Conservation (phyloP, 148 eudicot genomes). For the Beta vulgaris region DNA sequence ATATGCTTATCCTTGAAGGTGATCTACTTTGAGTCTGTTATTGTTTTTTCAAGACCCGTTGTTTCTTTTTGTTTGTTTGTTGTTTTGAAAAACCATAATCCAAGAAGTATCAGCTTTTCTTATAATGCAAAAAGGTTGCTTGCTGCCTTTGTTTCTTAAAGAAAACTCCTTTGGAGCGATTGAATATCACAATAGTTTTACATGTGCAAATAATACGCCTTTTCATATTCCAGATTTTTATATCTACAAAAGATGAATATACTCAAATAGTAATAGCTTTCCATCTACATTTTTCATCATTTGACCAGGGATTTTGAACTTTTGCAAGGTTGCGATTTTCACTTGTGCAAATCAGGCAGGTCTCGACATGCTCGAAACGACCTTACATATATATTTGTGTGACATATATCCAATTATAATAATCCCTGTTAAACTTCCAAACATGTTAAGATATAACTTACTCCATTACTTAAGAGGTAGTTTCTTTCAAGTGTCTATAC, state of each 20-base stretch:
- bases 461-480: not conserved
- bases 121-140: no score
- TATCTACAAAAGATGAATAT: not conserved
- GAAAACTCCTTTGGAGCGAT: no score
- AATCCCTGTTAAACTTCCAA: not conserved
- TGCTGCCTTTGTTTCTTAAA: no score
- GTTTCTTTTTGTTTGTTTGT: not conserved
- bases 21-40: not conserved
- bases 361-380: slow-evolving; percentile 76
- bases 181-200: not conserved
- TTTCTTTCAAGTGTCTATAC: not conserved
- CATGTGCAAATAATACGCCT: not conserved
- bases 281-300: not conserved
- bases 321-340: slow-evolving; percentile 61
- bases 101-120: no score
- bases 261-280: not conserved
- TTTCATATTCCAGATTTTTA: not conserved
- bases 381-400: no score
- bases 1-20: slow-evolving; percentile 94
- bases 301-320: not conserved
- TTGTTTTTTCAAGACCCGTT: not conserved
- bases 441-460: no score
- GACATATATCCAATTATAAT: no score
- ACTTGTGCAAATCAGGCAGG: slow-evolving; percentile 77
- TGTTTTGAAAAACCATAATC: no score